Evolutionary conservation across 495 filamentous ascomycete species (phyloP).

Genomic region (Aspergillus coremiiformis): DNA sequence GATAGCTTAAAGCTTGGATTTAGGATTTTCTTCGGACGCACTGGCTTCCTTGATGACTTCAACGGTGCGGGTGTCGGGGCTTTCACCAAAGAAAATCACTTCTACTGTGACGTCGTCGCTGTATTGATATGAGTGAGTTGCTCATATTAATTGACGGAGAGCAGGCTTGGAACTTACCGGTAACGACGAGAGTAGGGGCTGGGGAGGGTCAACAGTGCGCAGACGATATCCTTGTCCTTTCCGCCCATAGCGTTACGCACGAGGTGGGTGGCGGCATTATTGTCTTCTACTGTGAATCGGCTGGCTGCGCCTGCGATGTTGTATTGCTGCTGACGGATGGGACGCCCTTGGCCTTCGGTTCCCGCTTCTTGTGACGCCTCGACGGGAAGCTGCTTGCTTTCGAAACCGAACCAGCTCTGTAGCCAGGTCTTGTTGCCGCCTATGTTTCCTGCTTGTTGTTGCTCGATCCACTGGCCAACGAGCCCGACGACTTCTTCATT

Average conservation of each 20-base stretch:
- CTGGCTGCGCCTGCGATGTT: constrained; percentile 59
- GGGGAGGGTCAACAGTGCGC: constrained; percentile 84
- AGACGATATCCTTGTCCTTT: constrained; percentile 88
- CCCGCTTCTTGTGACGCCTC: constrained; percentile 45
- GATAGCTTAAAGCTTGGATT: constrained; percentile 49
- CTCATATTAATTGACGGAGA: background rate
- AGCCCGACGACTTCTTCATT: constrained; percentile 97
- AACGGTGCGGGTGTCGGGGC: constrained; percentile 64
- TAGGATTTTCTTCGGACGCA: constrained; percentile 46
- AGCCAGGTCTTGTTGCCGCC: constrained; percentile 39
- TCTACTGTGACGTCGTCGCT: constrained; percentile 96
- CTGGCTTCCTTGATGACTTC: constrained; percentile 81
- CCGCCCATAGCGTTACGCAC: constrained; percentile 94
- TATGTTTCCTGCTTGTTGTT: constrained; percentile 46
- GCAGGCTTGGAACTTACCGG: constrained; percentile 45
- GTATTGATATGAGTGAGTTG: constrained; percentile 7
- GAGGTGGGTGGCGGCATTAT: constrained; percentile 93
- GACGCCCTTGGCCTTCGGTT: constrained; percentile 50
- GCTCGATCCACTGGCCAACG: constrained; percentile 93
- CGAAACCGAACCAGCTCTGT: constrained; percentile 43
- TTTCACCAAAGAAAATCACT: constrained; percentile 95
- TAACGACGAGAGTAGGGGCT: constrained; percentile 87
- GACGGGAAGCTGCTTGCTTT: constrained; percentile 45
- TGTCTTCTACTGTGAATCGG: constrained; percentile 89
- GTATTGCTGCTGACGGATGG: constrained; percentile 81